Percentiles rank a stretch among this genome's conserved stretches.
phyloP scores from a whole-genome alignment of 805 yeast genomes.

The Wickerhamiella occidentalis region DNA sequence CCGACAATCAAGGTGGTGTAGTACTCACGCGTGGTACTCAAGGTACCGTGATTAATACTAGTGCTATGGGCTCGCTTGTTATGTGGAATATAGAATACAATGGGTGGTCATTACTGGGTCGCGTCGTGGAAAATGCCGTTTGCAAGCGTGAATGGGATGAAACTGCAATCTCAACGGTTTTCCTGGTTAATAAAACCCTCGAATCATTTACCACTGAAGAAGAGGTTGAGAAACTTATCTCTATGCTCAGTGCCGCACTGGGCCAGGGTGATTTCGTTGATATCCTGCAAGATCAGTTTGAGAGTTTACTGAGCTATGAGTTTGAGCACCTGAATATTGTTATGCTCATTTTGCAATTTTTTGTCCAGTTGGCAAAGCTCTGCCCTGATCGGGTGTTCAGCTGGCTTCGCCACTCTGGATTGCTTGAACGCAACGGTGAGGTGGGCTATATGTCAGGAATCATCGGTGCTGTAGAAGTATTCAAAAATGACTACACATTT shows the following conservation, averaged over 20 bases:
- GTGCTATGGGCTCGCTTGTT: slow-evolving; percentile 39
- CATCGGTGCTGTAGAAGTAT: slow-evolving; percentile 61
- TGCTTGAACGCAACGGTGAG: slow-evolving; percentile 48
- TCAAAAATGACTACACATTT: slow-evolving; percentile 52
- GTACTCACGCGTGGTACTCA: slow-evolving; percentile 45
- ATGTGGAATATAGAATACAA: slow-evolving; percentile 62
- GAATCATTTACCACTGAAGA: slow-evolving; percentile 31
- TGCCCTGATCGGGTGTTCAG: slow-evolving; percentile 69
- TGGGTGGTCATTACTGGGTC: slow-evolving; percentile 82
- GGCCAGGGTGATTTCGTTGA: slow-evolving; percentile 51
- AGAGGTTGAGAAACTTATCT: slow-evolving; percentile 29
- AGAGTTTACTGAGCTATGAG: slow-evolving; percentile 44
- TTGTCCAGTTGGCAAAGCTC: slow-evolving; percentile 37
- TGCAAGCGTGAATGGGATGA: slow-evolving; percentile 26
- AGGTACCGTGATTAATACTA: slow-evolving; percentile 38
- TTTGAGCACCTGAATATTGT: slow-evolving; percentile 37
- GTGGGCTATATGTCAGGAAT: slow-evolving; percentile 53
- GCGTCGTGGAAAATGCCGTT: slow-evolving; percentile 53
- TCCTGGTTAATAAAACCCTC: slow-evolving; percentile 39
- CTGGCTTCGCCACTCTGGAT: slow-evolving; percentile 51
- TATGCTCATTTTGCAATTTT: slow-evolving; percentile 37
- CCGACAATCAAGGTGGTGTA: slow-evolving; percentile 34
- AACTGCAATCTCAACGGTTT: slow-evolving; percentile 38
- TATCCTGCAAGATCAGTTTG: slow-evolving; percentile 52
- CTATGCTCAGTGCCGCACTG: slow-evolving; percentile 31